Evolutionary conservation across 129 eudicot genomes (phyloP).

Genomic region (Chrysanthemum lavandulifolium): DNA sequence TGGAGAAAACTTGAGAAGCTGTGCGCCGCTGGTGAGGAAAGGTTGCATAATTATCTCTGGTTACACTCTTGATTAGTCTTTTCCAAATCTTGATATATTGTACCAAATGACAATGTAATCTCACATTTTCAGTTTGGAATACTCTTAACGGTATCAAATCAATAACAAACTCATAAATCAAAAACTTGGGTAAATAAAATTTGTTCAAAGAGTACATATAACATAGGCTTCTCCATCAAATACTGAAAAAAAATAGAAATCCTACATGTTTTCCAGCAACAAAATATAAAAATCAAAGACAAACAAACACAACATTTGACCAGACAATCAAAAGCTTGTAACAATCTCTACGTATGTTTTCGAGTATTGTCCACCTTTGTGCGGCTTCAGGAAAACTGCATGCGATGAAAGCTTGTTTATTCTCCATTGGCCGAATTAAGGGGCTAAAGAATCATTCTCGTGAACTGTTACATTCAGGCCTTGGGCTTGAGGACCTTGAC

Average conservation of each 20-base stretch:
- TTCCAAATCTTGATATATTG: not conserved
- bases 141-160: not conserved
- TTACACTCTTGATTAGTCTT: not conserved
- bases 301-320: slow-evolving; percentile 38
- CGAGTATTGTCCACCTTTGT: slow-evolving; percentile 23
- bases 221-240: slow-evolving; percentile 42
- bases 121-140: not conserved
- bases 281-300: slow-evolving; percentile 18
- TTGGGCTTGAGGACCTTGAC: slow-evolving; percentile 41
- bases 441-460: slow-evolving; percentile 28
- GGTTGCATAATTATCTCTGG: slow-evolving; percentile 52
- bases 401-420: slow-evolving; percentile 29
- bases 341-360: slow-evolving; percentile 30
- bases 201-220: slow-evolving; percentile 39
- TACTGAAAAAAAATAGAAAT: slow-evolving; percentile 30
- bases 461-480: slow-evolving; percentile 31
- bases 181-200: slow-evolving; percentile 23
- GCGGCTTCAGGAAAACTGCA: slow-evolving; percentile 25
- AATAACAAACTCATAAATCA: slow-evolving; percentile 5
- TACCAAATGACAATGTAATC: too few species aligned
- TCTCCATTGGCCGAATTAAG: slow-evolving; percentile 17
- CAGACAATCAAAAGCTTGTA: slow-evolving; percentile 29
- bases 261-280: slow-evolving; percentile 32
- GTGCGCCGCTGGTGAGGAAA: slow-evolving; percentile 80
- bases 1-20: slow-evolving; percentile 77